These are phyloP conservation scores for Colletotrichum lindemuthianum DNA, from an alignment of 2,329 filamentous ascomycete species.

Conservation along the genomic window DNA sequence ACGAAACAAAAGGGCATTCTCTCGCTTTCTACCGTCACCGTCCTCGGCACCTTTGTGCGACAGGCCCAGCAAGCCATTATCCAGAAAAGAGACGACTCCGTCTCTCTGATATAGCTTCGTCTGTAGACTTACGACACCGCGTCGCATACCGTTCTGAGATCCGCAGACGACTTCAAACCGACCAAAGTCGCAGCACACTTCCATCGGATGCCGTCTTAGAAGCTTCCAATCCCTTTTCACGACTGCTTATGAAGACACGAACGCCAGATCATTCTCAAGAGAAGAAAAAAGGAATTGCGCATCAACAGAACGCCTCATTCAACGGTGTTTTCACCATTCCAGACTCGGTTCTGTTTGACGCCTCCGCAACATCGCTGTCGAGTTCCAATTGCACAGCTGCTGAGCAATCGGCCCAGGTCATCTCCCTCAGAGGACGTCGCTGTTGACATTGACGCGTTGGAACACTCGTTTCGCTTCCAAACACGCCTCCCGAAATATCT, in stretches of 20 bases:
- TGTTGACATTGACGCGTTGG: background rate
- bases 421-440: background rate
- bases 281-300: slow-evolving; percentile 2
- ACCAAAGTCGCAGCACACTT: background rate
- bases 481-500: background rate
- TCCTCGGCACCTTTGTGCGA: slow-evolving; percentile 32
- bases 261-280: slow-evolving; percentile 23
- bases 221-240: slow-evolving; percentile 20
- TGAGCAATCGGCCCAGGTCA: too few relatives aligned
- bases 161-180: slow-evolving; percentile 6
- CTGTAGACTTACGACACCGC: slow-evolving; percentile 11
- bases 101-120: slow-evolving; percentile 5
- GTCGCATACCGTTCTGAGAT: background rate
- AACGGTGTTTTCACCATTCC: background rate
- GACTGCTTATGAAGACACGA: slow-evolving; percentile 34
- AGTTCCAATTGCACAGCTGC: background rate
- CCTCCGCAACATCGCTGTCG: background rate
- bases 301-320: background rate
- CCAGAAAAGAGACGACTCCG: slow-evolving; percentile 1
- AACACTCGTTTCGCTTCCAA: background rate
- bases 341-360: background rate
- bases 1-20: slow-evolving; percentile 31
- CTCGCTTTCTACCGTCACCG: slow-evolving; percentile 33
- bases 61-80: slow-evolving; percentile 7
- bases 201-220: slow-evolving; percentile 25